Evolutionary conservation across 1,139 yeast genomes (phyloP), one percentile per base, ranked within the genome.

Genomic region (Pichiaceae sp.): DNA sequence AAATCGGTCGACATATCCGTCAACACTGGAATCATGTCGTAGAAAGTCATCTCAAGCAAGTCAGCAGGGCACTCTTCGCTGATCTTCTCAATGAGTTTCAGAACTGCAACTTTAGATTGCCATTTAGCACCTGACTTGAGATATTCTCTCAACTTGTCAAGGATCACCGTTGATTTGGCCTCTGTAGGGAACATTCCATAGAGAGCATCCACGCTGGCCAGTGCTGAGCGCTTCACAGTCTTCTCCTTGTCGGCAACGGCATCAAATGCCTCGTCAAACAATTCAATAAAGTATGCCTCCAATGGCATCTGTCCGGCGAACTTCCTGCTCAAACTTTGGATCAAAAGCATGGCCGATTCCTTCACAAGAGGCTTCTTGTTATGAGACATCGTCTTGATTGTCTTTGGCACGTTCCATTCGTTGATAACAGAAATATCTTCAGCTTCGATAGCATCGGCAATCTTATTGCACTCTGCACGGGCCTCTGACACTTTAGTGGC

Each of bases 1-100:
- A 91, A 86, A 62, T 91, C 98, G 42, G 95, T 91, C 48, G 95
- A 76, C 62, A 81, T 73, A 59, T 85, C 94, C 32, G 95, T 85
- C 51, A 91, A 70, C 7, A 83, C 73, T 19, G 98, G 98, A 20
- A 91, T 76, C 8, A 85, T 74, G 41, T 72, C 75, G 43, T 80
- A 76, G 60, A 91, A 89, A 48, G 78, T 76, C 54, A 80, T 62
- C 61, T 91, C 96, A 51, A 91, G 66, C 49, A 85, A 68, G 62
- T 91, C 97, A 31, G 82, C 76, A 38, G 96, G 94, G 34, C 83
- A 79, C 35, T 83, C 87, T 41, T 76, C 85, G 41, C 84, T 70
- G 39, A 89, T 69, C 54, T 70, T 78, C 54, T 86, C 95, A 38
- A 87, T 64, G 4, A 78, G 56, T 45, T 72, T 75, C 52, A 91